These are phyloP conservation scores for Cucurbita moschata DNA, from an alignment of 306 rosid genomes.

Conservation along the genomic window DNA sequence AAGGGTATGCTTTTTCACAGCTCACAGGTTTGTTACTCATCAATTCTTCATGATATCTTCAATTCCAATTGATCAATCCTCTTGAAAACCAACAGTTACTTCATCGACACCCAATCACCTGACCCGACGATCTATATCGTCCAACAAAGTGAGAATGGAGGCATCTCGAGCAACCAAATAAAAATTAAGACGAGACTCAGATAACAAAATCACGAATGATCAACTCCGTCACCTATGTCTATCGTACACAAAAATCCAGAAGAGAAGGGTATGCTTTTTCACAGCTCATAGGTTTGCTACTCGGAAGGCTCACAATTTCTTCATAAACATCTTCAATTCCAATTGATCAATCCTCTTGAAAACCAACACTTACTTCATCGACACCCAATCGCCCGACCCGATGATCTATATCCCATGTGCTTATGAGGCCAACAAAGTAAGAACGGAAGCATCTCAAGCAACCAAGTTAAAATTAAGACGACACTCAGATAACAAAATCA, in stretches of 20 bases:
- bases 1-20: no score
- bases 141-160: not conserved
- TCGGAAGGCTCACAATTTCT: constrained; percentile 20
- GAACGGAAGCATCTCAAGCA: no score
- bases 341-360: not conserved
- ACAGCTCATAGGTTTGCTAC: not conserved
- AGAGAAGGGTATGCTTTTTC: no score
- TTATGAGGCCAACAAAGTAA: not conserved
- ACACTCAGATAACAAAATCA: not conserved
- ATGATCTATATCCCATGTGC: not conserved
- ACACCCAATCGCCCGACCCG: not conserved
- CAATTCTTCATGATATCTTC: constrained; percentile 51
- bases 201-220: not conserved
- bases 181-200: not conserved
- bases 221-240: not conserved
- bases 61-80: constrained; percentile 6
- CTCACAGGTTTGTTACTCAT: not conserved
- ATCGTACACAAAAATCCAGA: not conserved
- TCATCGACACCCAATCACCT: not conserved
- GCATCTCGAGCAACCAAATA: no score
- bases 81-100: not conserved
- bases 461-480: not conserved
- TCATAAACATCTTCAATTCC: constrained; percentile 46
- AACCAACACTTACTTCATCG: not conserved
- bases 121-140: not conserved